Evolutionary conservation across 169 alveolate species (phyloP), one percentile per base, ranked within the genome.

Genomic region (Plasmodium ovale): DNA sequence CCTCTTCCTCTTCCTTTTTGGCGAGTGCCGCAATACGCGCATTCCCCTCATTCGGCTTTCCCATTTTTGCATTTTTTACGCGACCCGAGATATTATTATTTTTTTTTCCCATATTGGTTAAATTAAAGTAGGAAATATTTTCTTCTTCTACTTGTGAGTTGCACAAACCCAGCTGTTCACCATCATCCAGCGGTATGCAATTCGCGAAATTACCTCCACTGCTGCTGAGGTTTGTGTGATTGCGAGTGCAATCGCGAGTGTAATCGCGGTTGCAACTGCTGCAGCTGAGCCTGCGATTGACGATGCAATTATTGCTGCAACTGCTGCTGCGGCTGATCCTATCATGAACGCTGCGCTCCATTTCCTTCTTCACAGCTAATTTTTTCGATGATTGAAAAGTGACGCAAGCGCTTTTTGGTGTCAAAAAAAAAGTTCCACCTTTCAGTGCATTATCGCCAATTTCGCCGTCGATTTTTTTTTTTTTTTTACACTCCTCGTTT

Each of bases 161-260:
- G 65, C 47, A 9, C 27, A 35, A 53, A 35, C 64, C 64, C 64
- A 21, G 29, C 27, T 69, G 42, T 69, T 69, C 67, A 49, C 25
- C 82, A 35, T 12, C 82, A 49, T 69, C 47, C 23, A 33, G 47
- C 10, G n/a, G 23, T 19, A 29, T 7, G 23, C 12, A 14, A 35
- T 56, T 23, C 47, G 21, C 10, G 27, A 64, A 64, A 39, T 5
- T 39, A 9, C 9, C 51, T 39, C 5, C 51, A 39, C 51, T 9
- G n/a, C 51, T 39, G 51, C 51, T 39, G 9, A 6, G 5, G 9
- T 39, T 39, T 5, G n/a, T 39, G 23, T 23, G 54, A 47, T 23
- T 64, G 58, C 53, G 56, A 25, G 31, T 14, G 31, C 42, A 3
- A 51, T 14, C 31, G 49, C n/a, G 19, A 12, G 31, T 16, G 49